Conservation (phyloP, 2,329 filamentous ascomycete genomes). For the Cyphellophora europaea region DNA sequence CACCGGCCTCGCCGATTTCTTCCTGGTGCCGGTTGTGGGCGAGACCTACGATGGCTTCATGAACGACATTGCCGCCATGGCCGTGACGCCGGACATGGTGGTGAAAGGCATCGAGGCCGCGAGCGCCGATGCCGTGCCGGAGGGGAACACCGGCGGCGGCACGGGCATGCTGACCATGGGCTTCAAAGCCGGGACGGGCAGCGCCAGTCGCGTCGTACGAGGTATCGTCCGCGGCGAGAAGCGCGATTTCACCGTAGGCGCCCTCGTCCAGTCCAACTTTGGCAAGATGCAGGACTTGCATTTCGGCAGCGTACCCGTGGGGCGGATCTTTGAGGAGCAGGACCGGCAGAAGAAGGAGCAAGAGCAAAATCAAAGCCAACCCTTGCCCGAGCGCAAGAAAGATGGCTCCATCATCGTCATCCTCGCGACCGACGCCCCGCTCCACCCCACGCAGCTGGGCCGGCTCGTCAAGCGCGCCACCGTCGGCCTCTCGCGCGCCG, state of each 20-base stretch:
- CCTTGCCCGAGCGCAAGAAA: conserved; percentile 36
- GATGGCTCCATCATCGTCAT: conserved; percentile 55
- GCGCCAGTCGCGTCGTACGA: conserved; percentile 47
- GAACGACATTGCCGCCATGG: conserved; percentile 48
- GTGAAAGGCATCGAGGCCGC: conserved; percentile 45
- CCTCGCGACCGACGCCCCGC: conserved; percentile 51
- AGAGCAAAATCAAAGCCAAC: conserved; percentile 7
- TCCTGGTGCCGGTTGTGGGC: conserved; percentile 47
- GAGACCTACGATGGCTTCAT: conserved; percentile 57
- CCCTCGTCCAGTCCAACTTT: conserved; percentile 58
- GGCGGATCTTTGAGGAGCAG: conserved; percentile 25
- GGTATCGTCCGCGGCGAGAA: conserved; percentile 28
- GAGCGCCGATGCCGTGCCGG: conserved; percentile 22
- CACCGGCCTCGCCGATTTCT: conserved; percentile 41
- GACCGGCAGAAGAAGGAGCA: neutral
- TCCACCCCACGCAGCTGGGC: conserved; percentile 48
- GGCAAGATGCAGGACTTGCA: conserved; percentile 47
- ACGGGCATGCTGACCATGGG: conserved; percentile 59
- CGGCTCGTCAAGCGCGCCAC: conserved; percentile 53
- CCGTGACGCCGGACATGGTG: conserved; percentile 45
- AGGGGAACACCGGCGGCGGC: conserved; percentile 58
- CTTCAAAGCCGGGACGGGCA: conserved; percentile 60
- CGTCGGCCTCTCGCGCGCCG: conserved; percentile 51
- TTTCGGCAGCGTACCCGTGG: conserved; percentile 54
- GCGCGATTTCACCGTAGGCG: conserved; percentile 49